These are phyloP conservation scores for Lipomyces starkeyi DNA, from an alignment of 805 yeast genomes.

Conservation along the genomic window DNA sequence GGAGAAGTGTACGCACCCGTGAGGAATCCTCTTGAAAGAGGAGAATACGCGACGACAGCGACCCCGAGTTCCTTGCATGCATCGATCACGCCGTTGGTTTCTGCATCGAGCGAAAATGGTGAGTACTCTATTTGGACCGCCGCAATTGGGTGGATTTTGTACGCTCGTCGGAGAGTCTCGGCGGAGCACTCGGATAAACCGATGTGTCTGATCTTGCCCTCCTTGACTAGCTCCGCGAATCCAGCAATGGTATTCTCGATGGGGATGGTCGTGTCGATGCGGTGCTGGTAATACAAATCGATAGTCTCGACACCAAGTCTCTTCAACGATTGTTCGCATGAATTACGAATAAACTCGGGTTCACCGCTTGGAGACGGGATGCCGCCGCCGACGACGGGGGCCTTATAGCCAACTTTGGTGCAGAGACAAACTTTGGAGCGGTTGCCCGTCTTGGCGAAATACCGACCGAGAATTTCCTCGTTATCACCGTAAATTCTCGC, in stretches of 20 bases:
- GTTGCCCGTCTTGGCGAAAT: constrained; percentile 55
- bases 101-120: constrained; percentile 64
- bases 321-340: constrained; percentile 30
- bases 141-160: constrained; percentile 59
- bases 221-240: constrained; percentile 62
- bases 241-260: constrained; percentile 64
- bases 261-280: constrained; percentile 65
- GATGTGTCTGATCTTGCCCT: constrained; percentile 72
- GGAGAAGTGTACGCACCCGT: constrained; percentile 62
- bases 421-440: constrained; percentile 60
- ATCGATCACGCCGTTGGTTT: constrained; percentile 66
- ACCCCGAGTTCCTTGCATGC: constrained; percentile 63
- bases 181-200: constrained; percentile 78
- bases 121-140: constrained; percentile 84
- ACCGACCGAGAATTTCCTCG: constrained; percentile 59
- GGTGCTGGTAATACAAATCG: constrained; percentile 74
- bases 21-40: constrained; percentile 78
- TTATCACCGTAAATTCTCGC: constrained; percentile 74
- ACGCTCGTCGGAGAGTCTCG: constrained; percentile 65
- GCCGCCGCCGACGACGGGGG: constrained; percentile 14
- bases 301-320: constrained; percentile 39
- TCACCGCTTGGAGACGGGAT: constrained; percentile 42
- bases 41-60: constrained; percentile 81
- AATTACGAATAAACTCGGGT: constrained; percentile 32
- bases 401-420: constrained; percentile 62